Percentiles rank a stretch among this genome's conserved stretches.
phyloP scores from a whole-genome alignment of 2,329 filamentous ascomycete genomes.

The Trichoderma sp. region DNA sequence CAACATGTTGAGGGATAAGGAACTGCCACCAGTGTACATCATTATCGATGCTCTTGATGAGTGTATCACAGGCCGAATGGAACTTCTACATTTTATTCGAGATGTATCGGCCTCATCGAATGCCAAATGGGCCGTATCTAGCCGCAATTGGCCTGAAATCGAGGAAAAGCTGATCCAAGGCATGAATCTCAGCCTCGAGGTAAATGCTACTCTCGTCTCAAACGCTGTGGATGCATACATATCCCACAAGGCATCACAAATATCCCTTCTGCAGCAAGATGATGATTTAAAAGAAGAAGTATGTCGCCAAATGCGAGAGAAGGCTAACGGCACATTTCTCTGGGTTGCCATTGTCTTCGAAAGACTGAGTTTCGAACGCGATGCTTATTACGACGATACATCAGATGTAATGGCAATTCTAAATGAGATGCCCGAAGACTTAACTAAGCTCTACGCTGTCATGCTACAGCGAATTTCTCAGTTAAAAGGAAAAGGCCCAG shows the following conservation, averaged over 20 bases:
- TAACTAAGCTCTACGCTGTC: neutral
- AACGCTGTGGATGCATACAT: neutral
- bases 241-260: neutral
- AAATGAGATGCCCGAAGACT: neutral
- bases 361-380: slow-evolving; percentile 14
- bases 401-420: neutral
- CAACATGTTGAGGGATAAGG: slow-evolving; percentile 38
- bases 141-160: slow-evolving; percentile 7
- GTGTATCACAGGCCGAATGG: slow-evolving; percentile 27
- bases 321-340: slow-evolving; percentile 36
- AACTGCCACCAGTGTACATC: slow-evolving; percentile 30
- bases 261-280: neutral
- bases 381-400: neutral
- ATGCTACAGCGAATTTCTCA: neutral
- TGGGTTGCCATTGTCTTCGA: slow-evolving; percentile 26
- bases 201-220: neutral
- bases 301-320: slow-evolving; percentile 24
- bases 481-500: neutral
- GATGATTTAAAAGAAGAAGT: slow-evolving; percentile 14
- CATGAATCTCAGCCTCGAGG: neutral
- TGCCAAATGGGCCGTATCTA: slow-evolving; percentile 13
- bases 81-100: slow-evolving; percentile 38
- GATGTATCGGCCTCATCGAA: slow-evolving; percentile 23
- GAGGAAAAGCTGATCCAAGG: slow-evolving; percentile 14
- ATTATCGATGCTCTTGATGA: slow-evolving; percentile 50